Conservation (phyloP, 805 yeast genomes). For the Pichia heedii region DNA sequence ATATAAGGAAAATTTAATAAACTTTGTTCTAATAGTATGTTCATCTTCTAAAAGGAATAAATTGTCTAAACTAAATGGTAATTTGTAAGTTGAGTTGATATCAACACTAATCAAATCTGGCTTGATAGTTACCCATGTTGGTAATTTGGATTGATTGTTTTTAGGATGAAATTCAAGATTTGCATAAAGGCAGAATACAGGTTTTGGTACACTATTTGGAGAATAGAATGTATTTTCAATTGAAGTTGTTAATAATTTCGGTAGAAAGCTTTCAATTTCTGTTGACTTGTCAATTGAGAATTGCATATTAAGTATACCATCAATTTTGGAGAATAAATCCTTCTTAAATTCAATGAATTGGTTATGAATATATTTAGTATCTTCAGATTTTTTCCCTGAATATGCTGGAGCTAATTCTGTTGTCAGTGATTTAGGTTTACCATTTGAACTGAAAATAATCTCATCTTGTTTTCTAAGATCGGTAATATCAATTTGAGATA, state of each 20-base stretch:
- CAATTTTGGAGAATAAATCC: slow-evolving; percentile 8
- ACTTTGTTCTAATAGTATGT: background rate
- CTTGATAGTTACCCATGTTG: slow-evolving; percentile 5
- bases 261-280: slow-evolving; percentile 1
- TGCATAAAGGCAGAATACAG: background rate
- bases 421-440: background rate
- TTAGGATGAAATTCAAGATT: background rate
- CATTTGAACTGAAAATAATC: slow-evolving; percentile 6
- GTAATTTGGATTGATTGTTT: background rate
- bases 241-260: background rate
- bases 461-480: slow-evolving; percentile 6
- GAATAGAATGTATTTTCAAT: background rate
- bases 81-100: slow-evolving; percentile 10
- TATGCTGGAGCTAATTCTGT: background rate
- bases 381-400: background rate
- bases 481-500: background rate
- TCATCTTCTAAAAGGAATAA: slow-evolving; percentile 3
- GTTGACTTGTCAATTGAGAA: slow-evolving; percentile 1
- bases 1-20: slow-evolving; percentile 7
- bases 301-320: slow-evolving; percentile 5
- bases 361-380: background rate
- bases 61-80: slow-evolving; percentile 15
- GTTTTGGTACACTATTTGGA: background rate
- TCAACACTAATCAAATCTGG: slow-evolving; percentile 11
- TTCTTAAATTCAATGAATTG: slow-evolving; percentile 1